A percentile compares a stretch with the other conserved stretches of the same genome.
phyloP scores from a whole-genome alignment of 108 stramenopile genomes.

The Aurantiochytrium sp. region DNA sequence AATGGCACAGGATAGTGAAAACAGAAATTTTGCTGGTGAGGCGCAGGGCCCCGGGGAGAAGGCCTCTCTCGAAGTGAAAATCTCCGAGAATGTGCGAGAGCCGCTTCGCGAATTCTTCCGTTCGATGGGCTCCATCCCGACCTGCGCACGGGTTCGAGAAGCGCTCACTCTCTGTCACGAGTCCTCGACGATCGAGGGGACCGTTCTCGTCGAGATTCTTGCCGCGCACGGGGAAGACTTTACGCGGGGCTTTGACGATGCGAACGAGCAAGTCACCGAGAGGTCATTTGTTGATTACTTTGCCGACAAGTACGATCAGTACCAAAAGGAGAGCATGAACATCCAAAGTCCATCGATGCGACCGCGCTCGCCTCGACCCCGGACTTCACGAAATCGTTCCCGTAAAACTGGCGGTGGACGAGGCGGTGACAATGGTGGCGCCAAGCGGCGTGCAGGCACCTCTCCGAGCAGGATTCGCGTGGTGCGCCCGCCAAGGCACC shows the following conservation, averaged over 20 bases:
- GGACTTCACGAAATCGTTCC: not conserved
- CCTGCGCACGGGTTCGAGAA: not conserved
- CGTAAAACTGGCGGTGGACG: not conserved
- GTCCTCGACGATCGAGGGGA: not conserved
- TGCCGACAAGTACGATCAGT: not conserved
- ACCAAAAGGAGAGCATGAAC: not conserved
- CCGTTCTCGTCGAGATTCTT: not conserved
- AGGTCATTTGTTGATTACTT: not conserved
- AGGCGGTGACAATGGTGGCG: not conserved
- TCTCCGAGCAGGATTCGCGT: not conserved
- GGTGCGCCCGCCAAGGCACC: not conserved
- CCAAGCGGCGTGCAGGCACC: not conserved
- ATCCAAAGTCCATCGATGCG: not conserved
- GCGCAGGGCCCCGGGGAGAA: not conserved
- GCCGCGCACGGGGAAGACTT: not conserved
- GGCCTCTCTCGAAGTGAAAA: not conserved
- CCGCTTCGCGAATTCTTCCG: not conserved
- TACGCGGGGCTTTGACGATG: not conserved
- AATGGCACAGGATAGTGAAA: not conserved
- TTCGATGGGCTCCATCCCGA: not conserved
- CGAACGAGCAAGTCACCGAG: not conserved
- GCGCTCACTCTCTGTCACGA: not conserved
- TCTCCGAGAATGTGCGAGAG: not conserved
- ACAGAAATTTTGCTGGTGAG: too few species aligned
- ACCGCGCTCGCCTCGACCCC: not conserved